Conservation (phyloP, 2,329 filamentous ascomycete genomes). For the Aspergillus intermedius region DNA sequence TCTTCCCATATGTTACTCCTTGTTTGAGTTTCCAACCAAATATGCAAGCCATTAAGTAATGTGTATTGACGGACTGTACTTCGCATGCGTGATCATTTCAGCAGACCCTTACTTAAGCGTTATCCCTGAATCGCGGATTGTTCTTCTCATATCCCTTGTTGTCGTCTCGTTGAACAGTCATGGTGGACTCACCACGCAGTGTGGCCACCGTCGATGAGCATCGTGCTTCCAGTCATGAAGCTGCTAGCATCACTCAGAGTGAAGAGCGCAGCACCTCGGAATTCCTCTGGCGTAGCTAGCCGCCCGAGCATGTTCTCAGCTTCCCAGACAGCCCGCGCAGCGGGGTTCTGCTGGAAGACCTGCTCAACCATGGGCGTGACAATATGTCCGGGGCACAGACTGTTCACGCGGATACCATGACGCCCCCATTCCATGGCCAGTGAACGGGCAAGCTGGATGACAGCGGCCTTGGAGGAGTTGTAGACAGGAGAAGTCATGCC, state of each 20-base stretch:
- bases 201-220: slow-evolving; percentile 68
- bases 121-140: too few species aligned
- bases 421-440: slow-evolving; percentile 50
- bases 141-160: too few species aligned
- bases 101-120: too few species aligned
- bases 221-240: slow-evolving; percentile 64
- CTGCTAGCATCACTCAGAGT: slow-evolving; percentile 60
- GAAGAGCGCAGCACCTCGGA: slow-evolving; percentile 61
- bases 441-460: slow-evolving; percentile 46
- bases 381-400: slow-evolving; percentile 49
- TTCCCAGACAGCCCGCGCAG: slow-evolving; percentile 43
- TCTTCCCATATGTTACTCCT: too few species aligned
- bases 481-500: slow-evolving; percentile 41
- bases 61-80: too few species aligned
- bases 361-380: slow-evolving; percentile 70
- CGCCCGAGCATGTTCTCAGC: slow-evolving; percentile 48
- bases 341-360: slow-evolving; percentile 69
- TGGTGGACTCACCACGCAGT: slow-evolving; percentile 34
- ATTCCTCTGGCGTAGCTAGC: slow-evolving; percentile 51
- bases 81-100: too few species aligned
- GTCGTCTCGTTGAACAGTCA: neutral
- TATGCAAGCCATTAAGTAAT: too few species aligned
- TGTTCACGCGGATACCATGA: slow-evolving; percentile 49
- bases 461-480: slow-evolving; percentile 50
- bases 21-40: too few species aligned